Evolutionary conservation across 106 monocot genomes (phyloP), one percentile per base, ranked within the genome.

Genomic region (Allium cepa): DNA sequence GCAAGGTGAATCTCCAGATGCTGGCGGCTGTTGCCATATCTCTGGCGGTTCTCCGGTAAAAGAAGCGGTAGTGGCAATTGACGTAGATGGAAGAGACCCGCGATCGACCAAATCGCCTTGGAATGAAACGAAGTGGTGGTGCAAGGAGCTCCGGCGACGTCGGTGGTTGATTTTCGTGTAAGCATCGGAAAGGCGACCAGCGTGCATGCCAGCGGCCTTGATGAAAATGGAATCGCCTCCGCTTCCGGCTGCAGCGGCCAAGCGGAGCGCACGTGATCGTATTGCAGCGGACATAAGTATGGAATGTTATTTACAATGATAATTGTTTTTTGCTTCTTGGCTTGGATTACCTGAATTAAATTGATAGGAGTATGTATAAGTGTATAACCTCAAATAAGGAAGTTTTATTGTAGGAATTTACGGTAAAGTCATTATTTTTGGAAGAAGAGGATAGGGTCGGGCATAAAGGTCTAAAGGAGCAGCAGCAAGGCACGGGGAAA

Each of bases 1-100:
- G 26, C 68, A 72, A 7, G 72, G 59, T n/a, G 79, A 22, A 17
- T 49, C 53, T 16, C 77, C 77, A 4, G 80, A 61, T 7, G 47
- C 59, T 9, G 72, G 81, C 50, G 86, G 87, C 77, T 87, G 87
- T 76, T 87, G 73, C 91, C 91, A 91, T 62, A 84, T 87, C 84
- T 91, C 91, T 28, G 91, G 91, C 9, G 87, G 84, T 16, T 91
- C 91, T 3, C 91, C 87, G 13, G 65, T 52, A 27, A 71, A 10
- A 22, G 17, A 15, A 8, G 17, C 59, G 11, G 55, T 27, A 59
- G 62, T 49, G 57, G 52, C 11, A 17, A 17, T 49, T 7, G 67
- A 52, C 3, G 53, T 28, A 3, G 56, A 49, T 5, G 9, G 28
- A 48, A 57, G 48, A 50, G 48, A 64, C 16, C 59, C 72, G 15